Evolutionary conservation across 2,329 filamentous ascomycete species (phyloP).

Genomic region (Xylariaceae sp.): DNA sequence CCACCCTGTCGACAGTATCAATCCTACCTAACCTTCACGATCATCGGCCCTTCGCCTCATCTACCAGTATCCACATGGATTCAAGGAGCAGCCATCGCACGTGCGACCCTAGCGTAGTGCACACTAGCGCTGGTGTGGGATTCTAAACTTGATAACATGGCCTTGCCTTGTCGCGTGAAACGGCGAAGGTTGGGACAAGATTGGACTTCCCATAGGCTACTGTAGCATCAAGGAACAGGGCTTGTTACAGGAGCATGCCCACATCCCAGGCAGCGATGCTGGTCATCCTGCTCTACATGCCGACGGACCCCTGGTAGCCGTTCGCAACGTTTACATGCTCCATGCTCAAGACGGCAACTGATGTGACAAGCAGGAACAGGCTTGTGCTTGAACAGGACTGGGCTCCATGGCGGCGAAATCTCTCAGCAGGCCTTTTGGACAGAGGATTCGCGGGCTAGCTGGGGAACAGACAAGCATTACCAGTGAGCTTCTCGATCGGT

Average conservation of each 20-base stretch:
- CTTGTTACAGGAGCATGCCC: slow-evolving; percentile 13
- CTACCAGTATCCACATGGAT: slow-evolving; percentile 22
- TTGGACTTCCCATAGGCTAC: slow-evolving; percentile 3
- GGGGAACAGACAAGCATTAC: neutral
- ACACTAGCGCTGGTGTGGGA: neutral
- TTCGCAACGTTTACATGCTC: slow-evolving; percentile 16
- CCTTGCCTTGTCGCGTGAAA: slow-evolving; percentile 7
- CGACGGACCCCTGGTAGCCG: slow-evolving; percentile 3
- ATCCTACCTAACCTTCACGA: slow-evolving; percentile 24
- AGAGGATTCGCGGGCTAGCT: no score
- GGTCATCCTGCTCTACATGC: slow-evolving; percentile 10
- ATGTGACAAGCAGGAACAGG: neutral
- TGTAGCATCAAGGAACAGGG: slow-evolving; percentile 12
- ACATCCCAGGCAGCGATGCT: neutral
- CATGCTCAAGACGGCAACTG: neutral
- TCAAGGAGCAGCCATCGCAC: slow-evolving; percentile 18
- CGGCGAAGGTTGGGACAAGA: neutral
- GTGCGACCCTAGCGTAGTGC: slow-evolving; percentile 18
- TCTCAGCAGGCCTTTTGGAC: no score
- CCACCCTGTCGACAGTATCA: slow-evolving; percentile 15
- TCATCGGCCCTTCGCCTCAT: slow-evolving; percentile 6
- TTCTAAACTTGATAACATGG: slow-evolving; percentile 7
- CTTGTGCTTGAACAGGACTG: neutral
- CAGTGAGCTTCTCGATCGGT: slow-evolving; percentile 20
- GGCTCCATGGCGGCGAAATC: neutral